Conservation (phyloP, 768 basidiomycete genomes). For the Tremella fuciformis region DNA sequence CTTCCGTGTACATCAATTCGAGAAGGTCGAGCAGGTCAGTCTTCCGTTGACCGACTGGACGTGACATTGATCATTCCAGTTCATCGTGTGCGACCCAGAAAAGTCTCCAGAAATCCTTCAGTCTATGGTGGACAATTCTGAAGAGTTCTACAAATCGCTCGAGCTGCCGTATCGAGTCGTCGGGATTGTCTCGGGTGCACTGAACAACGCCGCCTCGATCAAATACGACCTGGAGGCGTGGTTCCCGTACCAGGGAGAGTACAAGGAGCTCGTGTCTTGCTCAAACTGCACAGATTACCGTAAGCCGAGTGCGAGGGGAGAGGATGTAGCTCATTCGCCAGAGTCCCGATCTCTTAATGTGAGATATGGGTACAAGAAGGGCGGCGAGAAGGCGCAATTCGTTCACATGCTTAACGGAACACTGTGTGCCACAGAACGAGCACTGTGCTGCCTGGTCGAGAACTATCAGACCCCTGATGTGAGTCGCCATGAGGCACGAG, state of each 20-base stretch:
- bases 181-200: slow-evolving; percentile 89
- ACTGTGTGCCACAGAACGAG: slow-evolving; percentile 92
- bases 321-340: slow-evolving; percentile 50
- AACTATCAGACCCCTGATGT: slow-evolving; percentile 96
- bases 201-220: slow-evolving; percentile 94
- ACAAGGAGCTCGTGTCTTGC: slow-evolving; percentile 96
- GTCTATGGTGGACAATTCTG: slow-evolving; percentile 79
- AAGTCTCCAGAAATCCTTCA: slow-evolving; percentile 95
- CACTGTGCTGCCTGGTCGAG: slow-evolving; percentile 95
- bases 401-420: slow-evolving; percentile 99
- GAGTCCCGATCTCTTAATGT: slow-evolving; percentile 92
- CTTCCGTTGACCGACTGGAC: background rate
- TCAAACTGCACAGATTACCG: slow-evolving; percentile 99
- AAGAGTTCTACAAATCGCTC: slow-evolving; percentile 94
- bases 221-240: slow-evolving; percentile 98
- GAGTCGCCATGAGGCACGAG: slow-evolving; percentile 44
- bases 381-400: slow-evolving; percentile 88
- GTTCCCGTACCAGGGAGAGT: slow-evolving; percentile 95
- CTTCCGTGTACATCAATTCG: slow-evolving; percentile 99
- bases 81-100: slow-evolving; percentile 88
- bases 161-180: slow-evolving; percentile 88
- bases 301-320: slow-evolving; percentile 56
- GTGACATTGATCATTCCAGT: slow-evolving; percentile 55
- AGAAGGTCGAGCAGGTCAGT: slow-evolving; percentile 79
- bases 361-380: slow-evolving; percentile 83